Conservation (phyloP, 352 stramenopile species). For the Phytophthora aleatoria region DNA sequence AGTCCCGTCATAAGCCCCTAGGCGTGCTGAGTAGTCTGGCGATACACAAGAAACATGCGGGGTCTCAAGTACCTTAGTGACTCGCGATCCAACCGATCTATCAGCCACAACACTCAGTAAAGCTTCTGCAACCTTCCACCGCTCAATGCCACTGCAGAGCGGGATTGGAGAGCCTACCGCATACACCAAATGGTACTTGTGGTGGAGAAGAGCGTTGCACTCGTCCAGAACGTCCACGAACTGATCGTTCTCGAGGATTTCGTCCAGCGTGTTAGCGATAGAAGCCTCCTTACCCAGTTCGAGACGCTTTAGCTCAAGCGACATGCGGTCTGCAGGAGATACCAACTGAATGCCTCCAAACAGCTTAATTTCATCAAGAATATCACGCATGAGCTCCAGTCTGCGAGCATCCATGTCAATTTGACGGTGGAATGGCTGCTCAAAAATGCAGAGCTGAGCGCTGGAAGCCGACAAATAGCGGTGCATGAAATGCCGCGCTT, state of each 20-base stretch:
- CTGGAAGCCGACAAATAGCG: conserved; percentile 50
- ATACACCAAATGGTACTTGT: conserved; percentile 91
- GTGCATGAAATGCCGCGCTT: conserved; percentile 74
- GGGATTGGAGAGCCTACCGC: conserved; percentile 56
- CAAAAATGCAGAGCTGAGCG: conserved; percentile 42
- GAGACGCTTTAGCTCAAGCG: conserved; percentile 83
- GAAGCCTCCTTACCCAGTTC: conserved; percentile 8
- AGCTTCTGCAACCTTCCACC: conserved; percentile 65
- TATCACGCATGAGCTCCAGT: conserved; percentile 41
- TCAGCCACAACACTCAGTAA: conserved; percentile 38
- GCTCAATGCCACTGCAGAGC: conserved; percentile 52
- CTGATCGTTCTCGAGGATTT: conserved; percentile 49
- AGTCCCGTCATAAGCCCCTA: conserved; percentile 51
- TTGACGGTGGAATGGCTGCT: conserved; percentile 76
- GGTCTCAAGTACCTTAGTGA: conserved; percentile 43
- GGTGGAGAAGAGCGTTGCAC: conserved; percentile 84
- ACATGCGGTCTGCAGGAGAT: conserved; percentile 87
- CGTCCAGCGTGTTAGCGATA: conserved; percentile 30
- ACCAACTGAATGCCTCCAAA: conserved; percentile 69
- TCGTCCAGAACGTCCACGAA: conserved; percentile 90
- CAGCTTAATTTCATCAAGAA: conserved; percentile 40
- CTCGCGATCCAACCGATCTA: conserved; percentile 9
- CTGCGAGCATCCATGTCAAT: conserved; percentile 37
- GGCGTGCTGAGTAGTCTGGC: conserved; percentile 39
- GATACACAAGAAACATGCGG: conserved; percentile 43